These are phyloP conservation scores for Myxozyma monticola DNA, from an alignment of 805 yeast genomes.

Conservation along the genomic window DNA sequence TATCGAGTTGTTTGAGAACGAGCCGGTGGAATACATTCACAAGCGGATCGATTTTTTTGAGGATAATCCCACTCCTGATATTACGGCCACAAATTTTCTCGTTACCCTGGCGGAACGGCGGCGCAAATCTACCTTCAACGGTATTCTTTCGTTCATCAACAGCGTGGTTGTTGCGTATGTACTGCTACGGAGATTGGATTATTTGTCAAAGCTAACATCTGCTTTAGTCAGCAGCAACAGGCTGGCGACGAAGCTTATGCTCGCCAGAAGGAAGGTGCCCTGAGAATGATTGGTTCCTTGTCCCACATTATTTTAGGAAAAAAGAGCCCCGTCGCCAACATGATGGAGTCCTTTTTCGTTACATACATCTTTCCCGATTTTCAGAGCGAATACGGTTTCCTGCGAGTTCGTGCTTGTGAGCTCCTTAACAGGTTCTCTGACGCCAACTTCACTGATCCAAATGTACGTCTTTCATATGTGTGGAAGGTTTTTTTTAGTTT, in stretches of 20 bases:
- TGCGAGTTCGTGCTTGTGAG: conserved; percentile 62
- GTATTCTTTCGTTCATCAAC: conserved; percentile 62
- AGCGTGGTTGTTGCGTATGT: conserved; percentile 42
- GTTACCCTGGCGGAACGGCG: conserved; percentile 71
- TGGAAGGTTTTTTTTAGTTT: not conserved
- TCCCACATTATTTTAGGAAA: conserved; percentile 54
- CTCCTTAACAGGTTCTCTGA: conserved; percentile 59
- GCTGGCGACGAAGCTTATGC: conserved; percentile 45
- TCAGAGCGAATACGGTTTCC: conserved; percentile 55
- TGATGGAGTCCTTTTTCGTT: conserved; percentile 69
- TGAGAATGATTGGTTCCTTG: conserved; percentile 75
- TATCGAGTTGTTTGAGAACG: conserved; percentile 75
- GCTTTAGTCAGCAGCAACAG: conserved; percentile 35
- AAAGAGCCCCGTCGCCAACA: conserved; percentile 57
- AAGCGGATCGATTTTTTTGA: conserved; percentile 61
- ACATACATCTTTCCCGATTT: conserved; percentile 72
- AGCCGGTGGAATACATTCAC: conserved; percentile 86
- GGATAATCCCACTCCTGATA: conserved; percentile 67
- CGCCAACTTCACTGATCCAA: conserved; percentile 54
- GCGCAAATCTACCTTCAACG: conserved; percentile 57
- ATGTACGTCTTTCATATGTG: too few species aligned
- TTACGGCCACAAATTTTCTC: conserved; percentile 74
- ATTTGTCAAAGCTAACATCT: too few species aligned
- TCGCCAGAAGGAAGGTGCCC: conserved; percentile 71
- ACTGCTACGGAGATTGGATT: too few species aligned